Evolutionary conservation across 2,329 filamentous ascomycete genomes (phyloP), one percentile per base, ranked within the genome.

Genomic region (Aspergillus sp.): DNA sequence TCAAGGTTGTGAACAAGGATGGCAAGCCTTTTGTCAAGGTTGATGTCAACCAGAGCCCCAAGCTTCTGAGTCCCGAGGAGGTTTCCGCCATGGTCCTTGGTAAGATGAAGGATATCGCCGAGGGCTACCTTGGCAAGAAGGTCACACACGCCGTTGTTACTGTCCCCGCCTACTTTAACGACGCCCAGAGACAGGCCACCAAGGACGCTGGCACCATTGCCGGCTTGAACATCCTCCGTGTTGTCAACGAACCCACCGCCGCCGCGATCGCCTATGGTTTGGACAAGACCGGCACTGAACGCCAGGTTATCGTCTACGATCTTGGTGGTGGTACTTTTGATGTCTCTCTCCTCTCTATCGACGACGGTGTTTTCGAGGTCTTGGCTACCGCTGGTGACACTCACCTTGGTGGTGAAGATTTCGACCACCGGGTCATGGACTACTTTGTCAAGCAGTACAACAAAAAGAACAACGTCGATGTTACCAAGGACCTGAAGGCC

Each of bases 361-460:
- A 96, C 72, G 85, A 93, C 76, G 93, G 93, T 78, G 91, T 96
- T 72, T 97, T 97, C 77, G 93, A 97, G 85, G 93, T 97, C 71
- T 82, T 94, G 81, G 91, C 93, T 80, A 97, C 93, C 73, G 92
- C 93, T 77, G 93, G 93, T 92, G 93, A 97, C 80, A 97, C 93
- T 73, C 93, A 97, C 81, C 88, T 97, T 71, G 93, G 93, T 90
- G 93, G 93, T 89, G 93, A 98, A 82, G 94, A 98, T 84, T 98
- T 98, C 80, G 94, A 98, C 81, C 93, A 98, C 87, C 90, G 94
- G 78, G 87, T 98, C 80, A 97, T 98, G 84, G 92, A 91, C 86
- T 87, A 94, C 88, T 92, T 98, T 78, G 89, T 90, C 85, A 97
- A 98, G 90, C 85, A 87, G 73, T 98, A 96, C 89, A 98, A 98